These are phyloP conservation scores for Kuraishia cidri DNA, from an alignment of 805 yeast genomes.

Conservation along the genomic window DNA sequence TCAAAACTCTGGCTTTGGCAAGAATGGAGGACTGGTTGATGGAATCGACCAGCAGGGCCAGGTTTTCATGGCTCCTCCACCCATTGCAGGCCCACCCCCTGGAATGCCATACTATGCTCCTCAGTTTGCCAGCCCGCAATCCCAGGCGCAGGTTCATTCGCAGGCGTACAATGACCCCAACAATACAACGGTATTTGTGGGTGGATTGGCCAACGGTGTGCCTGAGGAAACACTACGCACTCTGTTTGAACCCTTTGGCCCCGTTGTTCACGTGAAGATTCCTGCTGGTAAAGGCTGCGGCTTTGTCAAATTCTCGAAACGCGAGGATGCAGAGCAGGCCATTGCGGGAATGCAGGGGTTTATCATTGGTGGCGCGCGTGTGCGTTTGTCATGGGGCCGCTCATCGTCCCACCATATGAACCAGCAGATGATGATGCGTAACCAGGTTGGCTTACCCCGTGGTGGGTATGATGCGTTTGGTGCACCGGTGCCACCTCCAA, in stretches of 20 bases:
- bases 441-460: constrained; percentile 6
- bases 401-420: constrained; percentile 17
- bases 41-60: constrained; percentile 12
- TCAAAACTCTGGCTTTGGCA: constrained; percentile 10
- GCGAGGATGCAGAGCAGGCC: constrained; percentile 73
- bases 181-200: constrained; percentile 69
- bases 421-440: constrained; percentile 7
- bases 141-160: constrained; percentile 2
- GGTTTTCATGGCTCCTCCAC: constrained; percentile 2
- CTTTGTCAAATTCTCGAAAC: constrained; percentile 55
- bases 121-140: constrained; percentile 3
- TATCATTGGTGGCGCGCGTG: constrained; percentile 63
- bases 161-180: constrained; percentile 40
- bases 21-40: constrained; percentile 2
- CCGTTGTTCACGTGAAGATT: constrained; percentile 57
- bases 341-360: constrained; percentile 76
- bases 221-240: constrained; percentile 51
- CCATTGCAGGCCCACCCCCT: constrained; percentile 3
- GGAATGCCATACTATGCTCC: constrained; percentile 6
- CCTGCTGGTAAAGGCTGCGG: constrained; percentile 81
- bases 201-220: constrained; percentile 59
- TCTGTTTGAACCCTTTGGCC: constrained; percentile 69
- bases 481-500: constrained; percentile 1
- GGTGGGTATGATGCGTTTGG: constrained; percentile 9
- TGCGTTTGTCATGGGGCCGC: constrained; percentile 72